Evolutionary conservation across 805 yeast species (phyloP).

Genomic region (Candida koratica): DNA sequence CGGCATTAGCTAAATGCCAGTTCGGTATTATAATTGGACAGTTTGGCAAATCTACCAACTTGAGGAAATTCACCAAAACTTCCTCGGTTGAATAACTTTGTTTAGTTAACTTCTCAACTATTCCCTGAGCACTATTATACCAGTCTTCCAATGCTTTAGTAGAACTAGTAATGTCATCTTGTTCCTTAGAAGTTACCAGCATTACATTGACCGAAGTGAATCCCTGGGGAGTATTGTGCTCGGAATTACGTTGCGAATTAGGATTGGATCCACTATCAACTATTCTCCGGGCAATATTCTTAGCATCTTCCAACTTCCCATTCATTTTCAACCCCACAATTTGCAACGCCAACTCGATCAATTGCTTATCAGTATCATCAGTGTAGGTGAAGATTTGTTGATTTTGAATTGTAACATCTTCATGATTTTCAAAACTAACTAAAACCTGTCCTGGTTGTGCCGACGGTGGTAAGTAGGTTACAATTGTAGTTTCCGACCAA

Average conservation of each 20-base stretch:
- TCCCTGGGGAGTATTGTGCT: slow-evolving; percentile 5
- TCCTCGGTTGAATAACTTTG: slow-evolving; percentile 47
- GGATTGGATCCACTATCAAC: slow-evolving; percentile 49
- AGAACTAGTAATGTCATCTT: slow-evolving; percentile 1
- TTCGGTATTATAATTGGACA: slow-evolving; percentile 62
- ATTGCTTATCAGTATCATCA: slow-evolving; percentile 92
- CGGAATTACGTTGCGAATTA: slow-evolving; percentile 23
- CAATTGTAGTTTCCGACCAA: slow-evolving; percentile 93
- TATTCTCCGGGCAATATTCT: slow-evolving; percentile 86
- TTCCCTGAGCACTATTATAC: slow-evolving; percentile 51
- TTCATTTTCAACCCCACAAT: slow-evolving; percentile 97
- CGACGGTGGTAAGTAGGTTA: slow-evolving; percentile 92
- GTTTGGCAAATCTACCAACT: slow-evolving; percentile 62
- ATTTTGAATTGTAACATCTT: slow-evolving; percentile 29
- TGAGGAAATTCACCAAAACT: slow-evolving; percentile 46
- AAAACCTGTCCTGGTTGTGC: slow-evolving; percentile 84
- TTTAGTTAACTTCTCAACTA: slow-evolving; percentile 45
- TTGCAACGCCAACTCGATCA: slow-evolving; percentile 91
- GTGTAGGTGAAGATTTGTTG: slow-evolving; percentile 81
- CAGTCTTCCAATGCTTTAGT: slow-evolving; percentile 28
- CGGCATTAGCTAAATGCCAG: slow-evolving; percentile 73
- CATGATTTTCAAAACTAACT: slow-evolving; percentile 69
- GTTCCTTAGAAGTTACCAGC: slow-evolving; percentile 6
- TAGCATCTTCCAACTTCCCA: slow-evolving; percentile 91
- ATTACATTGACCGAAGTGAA: slow-evolving; percentile 7